phyloP scores from a whole-genome alignment of 1,284 basidiomycete genomes.

The Lentinula novae-zelandiae region DNA sequence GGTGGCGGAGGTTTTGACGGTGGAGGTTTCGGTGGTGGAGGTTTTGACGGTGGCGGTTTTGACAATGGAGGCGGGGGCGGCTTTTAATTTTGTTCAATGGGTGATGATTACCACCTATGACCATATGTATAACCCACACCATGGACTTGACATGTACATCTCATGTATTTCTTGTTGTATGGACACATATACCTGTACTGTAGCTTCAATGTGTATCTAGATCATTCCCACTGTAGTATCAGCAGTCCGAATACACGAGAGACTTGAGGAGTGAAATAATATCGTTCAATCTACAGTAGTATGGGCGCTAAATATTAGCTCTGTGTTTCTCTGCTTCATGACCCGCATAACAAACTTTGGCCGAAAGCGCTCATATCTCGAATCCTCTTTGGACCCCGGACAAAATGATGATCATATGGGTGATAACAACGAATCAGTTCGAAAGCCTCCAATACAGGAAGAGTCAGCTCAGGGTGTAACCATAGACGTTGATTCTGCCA shows the following conservation, averaged over 20 bases:
- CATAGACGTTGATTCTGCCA: conserved; percentile 17
- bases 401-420: neutral
- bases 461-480: neutral
- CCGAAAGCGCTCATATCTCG: conserved; percentile 66
- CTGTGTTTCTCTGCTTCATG: conserved; percentile 37
- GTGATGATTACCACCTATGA: too few species aligned
- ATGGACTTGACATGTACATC: neutral
- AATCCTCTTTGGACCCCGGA: conserved; percentile 48
- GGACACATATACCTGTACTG: too few species aligned
- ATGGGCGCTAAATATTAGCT: neutral
- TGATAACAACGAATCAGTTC: neutral
- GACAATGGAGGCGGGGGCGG: conserved; percentile 14
- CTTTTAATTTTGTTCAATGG: neutral
- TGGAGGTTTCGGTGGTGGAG: conserved; percentile 17
- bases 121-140: neutral
- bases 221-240: too few species aligned
- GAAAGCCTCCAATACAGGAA: conserved; percentile 10
- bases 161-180: too few species aligned
- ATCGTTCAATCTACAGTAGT: neutral
- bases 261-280: too few species aligned
- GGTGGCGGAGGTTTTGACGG: conserved; percentile 16
- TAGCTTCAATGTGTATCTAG: too few species aligned
- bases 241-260: too few species aligned
- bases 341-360: conserved; percentile 71
- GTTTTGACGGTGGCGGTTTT: conserved; percentile 2